Evolutionary conservation across 208 protist species (phyloP).

Genomic region (Leishmania major): DNA sequence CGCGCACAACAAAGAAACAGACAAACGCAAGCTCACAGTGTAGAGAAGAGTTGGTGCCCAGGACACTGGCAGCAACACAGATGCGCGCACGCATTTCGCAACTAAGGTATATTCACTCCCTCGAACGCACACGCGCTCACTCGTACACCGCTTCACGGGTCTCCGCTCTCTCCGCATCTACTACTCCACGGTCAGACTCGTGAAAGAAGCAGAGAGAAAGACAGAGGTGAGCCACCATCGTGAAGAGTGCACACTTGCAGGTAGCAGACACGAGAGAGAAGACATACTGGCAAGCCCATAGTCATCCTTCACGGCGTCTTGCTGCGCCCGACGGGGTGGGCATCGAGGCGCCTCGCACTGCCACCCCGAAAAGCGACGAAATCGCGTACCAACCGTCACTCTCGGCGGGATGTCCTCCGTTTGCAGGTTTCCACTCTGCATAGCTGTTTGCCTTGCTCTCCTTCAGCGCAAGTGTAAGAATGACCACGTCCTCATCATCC

Average conservation of each 20-base stretch:
- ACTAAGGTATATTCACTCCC: background rate
- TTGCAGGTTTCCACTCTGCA: background rate
- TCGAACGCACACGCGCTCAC: background rate
- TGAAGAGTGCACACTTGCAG: conserved; percentile 1
- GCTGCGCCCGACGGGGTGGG: background rate
- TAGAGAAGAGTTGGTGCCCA: background rate
- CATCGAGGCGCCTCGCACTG: background rate
- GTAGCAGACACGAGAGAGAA: background rate
- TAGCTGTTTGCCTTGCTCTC: background rate
- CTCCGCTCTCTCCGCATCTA: background rate
- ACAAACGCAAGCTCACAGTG: background rate
- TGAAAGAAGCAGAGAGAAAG: too few species aligned
- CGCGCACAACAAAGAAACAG: background rate
- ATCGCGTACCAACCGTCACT: background rate
- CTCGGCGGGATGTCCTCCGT: too few species aligned
- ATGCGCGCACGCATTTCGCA: background rate
- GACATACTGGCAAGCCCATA: background rate
- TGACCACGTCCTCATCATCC: background rate
- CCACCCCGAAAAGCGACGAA: background rate
- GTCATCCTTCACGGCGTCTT: background rate
- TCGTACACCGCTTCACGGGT: too few species aligned
- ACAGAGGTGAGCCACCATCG: background rate
- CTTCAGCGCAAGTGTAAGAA: background rate
- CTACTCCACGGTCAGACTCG: background rate
- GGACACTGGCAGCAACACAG: background rate